Conservation (phyloP, 371 early-diverging fungal genomes). For the Zancudomyces culisetae region DNA sequence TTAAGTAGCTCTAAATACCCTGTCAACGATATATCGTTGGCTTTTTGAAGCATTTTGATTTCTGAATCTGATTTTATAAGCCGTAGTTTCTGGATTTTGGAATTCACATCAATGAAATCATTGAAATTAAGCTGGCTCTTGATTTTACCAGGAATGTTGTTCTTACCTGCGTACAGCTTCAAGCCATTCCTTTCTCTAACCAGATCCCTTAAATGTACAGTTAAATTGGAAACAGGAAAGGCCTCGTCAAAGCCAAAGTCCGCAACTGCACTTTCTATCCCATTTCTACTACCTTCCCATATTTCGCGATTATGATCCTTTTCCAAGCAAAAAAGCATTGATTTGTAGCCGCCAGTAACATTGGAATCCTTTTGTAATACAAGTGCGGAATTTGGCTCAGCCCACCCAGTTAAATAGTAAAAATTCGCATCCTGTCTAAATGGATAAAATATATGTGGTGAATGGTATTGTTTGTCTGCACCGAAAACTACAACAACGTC, state of each 20-base stretch:
- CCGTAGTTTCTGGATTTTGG: slow-evolving; percentile 60
- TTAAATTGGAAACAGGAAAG: slow-evolving; percentile 10
- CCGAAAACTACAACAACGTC: slow-evolving; percentile 55
- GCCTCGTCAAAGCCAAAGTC: slow-evolving; percentile 80
- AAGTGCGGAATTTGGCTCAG: slow-evolving; percentile 70
- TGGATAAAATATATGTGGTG: slow-evolving; percentile 87
- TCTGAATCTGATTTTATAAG: slow-evolving; percentile 59
- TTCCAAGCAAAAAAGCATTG: slow-evolving; percentile 69
- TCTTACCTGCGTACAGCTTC: too few species aligned
- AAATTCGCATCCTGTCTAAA: slow-evolving; percentile 86
- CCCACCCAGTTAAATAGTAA: slow-evolving; percentile 70
- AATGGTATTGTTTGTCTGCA: slow-evolving; percentile 60
- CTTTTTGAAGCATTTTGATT: slow-evolving; percentile 53
- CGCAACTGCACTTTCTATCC: slow-evolving; percentile 52
- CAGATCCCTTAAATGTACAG: neutral
- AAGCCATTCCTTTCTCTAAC: neutral
- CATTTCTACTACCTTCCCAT: slow-evolving; percentile 87
- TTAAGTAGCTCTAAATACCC: slow-evolving; percentile 53
- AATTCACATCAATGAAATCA: too few species aligned
- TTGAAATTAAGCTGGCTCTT: too few species aligned
- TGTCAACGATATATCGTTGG: slow-evolving; percentile 52
- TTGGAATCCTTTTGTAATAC: slow-evolving; percentile 37
- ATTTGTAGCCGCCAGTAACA: slow-evolving; percentile 38
- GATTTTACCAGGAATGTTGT: too few species aligned
- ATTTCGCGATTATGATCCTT: slow-evolving; percentile 49